These are phyloP conservation scores for Epichloe amarillans DNA, from an alignment of 2,329 filamentous ascomycete species.

Conservation along the genomic window DNA sequence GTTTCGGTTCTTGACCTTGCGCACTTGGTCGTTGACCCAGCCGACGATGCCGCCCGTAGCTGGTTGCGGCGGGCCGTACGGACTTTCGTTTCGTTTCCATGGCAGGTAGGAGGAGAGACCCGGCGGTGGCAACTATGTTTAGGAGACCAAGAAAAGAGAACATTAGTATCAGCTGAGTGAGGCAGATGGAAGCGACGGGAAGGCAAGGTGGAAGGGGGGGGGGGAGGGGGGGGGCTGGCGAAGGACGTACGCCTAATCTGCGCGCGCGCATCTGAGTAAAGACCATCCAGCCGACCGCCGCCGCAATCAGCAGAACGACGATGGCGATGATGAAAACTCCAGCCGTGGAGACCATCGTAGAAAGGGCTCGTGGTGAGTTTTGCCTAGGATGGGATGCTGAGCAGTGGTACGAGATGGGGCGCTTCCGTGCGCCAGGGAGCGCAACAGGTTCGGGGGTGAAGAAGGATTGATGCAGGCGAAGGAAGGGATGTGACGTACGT, in stretches of 20 bases:
- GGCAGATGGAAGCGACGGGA: neutral
- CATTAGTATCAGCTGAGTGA: neutral
- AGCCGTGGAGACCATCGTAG: conserved; percentile 41
- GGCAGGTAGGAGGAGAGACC: conserved; percentile 56
- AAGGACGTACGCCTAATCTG: conserved; percentile 48
- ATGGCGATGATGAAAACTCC: conserved; percentile 64
- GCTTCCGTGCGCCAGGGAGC: neutral
- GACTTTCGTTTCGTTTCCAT: conserved; percentile 40
- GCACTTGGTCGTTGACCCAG: conserved; percentile 58
- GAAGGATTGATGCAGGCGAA: neutral
- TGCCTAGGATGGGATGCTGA: neutral
- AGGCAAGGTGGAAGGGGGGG: neutral
- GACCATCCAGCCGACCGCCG: conserved; percentile 50
- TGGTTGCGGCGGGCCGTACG: conserved; percentile 39
- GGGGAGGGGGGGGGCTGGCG: neutral
- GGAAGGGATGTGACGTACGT: neutral
- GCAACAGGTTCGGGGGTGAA: too few relatives aligned
- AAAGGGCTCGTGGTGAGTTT: neutral
- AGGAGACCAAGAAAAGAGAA: neutral
- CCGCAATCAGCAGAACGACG: conserved; percentile 45
- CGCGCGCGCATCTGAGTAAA: conserved; percentile 62
- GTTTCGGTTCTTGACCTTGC: conserved; percentile 50
- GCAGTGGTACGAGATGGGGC: neutral
- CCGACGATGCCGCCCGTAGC: conserved; percentile 51
- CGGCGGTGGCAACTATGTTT: conserved; percentile 51